These are phyloP conservation scores for Pseudonitzschia pungens DNA, from an alignment of 108 stramenopile species.

Conservation along the genomic window DNA sequence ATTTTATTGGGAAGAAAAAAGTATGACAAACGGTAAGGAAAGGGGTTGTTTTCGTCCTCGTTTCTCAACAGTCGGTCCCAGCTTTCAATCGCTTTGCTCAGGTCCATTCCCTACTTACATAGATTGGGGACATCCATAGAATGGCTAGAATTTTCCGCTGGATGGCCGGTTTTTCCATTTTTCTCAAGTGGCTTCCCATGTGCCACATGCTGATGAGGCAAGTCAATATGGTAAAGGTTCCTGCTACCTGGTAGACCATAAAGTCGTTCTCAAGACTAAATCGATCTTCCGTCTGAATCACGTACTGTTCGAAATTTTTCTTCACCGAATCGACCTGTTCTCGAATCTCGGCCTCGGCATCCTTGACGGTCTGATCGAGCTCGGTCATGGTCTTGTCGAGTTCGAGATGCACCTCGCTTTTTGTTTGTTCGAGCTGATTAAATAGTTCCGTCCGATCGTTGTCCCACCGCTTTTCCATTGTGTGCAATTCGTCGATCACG, in stretches of 20 bases:
- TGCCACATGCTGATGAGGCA: constrained; percentile 92
- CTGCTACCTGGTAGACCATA: constrained; percentile 91
- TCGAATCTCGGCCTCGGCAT: constrained; percentile 52
- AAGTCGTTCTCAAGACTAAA: constrained; percentile 91
- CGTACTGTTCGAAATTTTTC: constrained; percentile 68
- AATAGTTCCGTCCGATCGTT: constrained; percentile 30
- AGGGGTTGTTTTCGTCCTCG: no score
- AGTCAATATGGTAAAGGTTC: constrained; percentile 86
- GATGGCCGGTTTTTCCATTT: constrained; percentile 77
- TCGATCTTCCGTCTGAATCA: constrained; percentile 81
- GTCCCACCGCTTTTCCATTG: constrained; percentile 42
- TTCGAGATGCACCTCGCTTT: constrained; percentile 28
- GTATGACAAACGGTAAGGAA: background rate
- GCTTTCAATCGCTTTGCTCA: background rate
- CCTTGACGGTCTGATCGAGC: constrained; percentile 42
- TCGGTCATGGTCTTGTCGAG: constrained; percentile 43
- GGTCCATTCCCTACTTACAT: constrained; percentile 52
- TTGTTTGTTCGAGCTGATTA: constrained; percentile 23
- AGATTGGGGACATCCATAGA: constrained; percentile 91
- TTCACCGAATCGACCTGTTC: constrained; percentile 59
- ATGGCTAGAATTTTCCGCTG: constrained; percentile 91
- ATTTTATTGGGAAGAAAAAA: constrained; percentile 44
- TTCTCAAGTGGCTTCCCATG: constrained; percentile 84
- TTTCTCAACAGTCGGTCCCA: background rate
- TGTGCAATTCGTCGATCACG: constrained; percentile 51